Evolutionary conservation across 164 flowering plant genomes (phyloP).

Genomic region (Annona squamosa): DNA sequence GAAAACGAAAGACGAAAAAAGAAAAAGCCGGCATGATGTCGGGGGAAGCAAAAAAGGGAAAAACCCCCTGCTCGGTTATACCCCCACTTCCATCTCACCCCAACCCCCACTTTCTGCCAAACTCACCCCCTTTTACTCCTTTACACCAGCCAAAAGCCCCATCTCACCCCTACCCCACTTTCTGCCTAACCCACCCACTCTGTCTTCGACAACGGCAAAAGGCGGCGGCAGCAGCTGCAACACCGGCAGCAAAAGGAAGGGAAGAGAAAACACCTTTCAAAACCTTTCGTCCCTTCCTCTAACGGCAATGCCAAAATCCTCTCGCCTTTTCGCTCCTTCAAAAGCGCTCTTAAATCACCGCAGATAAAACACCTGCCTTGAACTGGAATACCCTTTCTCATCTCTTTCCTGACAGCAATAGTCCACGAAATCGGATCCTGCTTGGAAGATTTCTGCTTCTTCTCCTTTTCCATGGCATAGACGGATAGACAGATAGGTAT

Average conservation of each 20-base stretch:
- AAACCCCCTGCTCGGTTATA: not conserved
- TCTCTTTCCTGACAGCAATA: not conserved
- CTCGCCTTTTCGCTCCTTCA: not conserved
- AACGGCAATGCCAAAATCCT: constrained; percentile 2
- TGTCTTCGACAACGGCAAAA: too few relatives aligned
- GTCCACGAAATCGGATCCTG: not conserved
- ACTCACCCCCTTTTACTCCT: not conserved
- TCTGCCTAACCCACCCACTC: too few relatives aligned
- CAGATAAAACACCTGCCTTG: not conserved
- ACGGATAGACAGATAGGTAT: not conserved
- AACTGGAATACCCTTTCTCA: not conserved
- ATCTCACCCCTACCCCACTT: too few relatives aligned
- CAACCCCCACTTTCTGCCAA: not conserved
- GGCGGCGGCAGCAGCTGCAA: too few relatives aligned
- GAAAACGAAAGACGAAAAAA: not conserved
- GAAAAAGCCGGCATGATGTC: not conserved
- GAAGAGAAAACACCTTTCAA: not conserved
- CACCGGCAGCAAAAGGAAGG: too few relatives aligned
- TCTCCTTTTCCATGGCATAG: not conserved
- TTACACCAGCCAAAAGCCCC: too few relatives aligned
- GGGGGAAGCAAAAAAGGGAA: not conserved
- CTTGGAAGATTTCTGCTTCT: too few relatives aligned
- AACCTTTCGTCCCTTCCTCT: not conserved
- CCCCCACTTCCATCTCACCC: not conserved
- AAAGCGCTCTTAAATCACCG: not conserved